Evolutionary conservation across 2,329 filamentous ascomycete genomes (phyloP).

Genomic region (Gaeumannomyces sp.): DNA sequence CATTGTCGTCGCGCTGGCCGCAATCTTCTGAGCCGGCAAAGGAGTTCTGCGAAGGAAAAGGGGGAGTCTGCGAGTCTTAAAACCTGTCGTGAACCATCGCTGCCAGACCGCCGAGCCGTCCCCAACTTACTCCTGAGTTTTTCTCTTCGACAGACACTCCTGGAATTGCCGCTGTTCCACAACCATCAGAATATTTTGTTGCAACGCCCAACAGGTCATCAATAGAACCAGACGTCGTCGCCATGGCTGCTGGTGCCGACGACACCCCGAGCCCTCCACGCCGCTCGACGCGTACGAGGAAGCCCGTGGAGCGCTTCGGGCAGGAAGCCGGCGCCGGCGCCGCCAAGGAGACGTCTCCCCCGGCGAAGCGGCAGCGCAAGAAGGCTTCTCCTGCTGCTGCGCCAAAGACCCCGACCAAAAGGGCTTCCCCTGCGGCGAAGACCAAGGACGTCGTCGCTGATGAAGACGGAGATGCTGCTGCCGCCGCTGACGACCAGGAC

Average conservation of each 20-base stretch:
- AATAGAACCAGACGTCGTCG: neutral
- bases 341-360: constrained; percentile 5
- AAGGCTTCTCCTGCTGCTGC: neutral
- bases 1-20: neutral
- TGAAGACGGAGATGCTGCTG: neutral
- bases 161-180: neutral
- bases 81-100: neutral
- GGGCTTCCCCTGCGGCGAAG: neutral
- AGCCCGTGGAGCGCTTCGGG: neutral
- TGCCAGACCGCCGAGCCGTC: neutral
- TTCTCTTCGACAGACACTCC: neutral
- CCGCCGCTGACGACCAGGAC: neutral
- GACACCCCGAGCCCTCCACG: neutral
- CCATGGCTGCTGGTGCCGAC: neutral
- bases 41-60: neutral
- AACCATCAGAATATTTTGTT: neutral
- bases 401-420: too few species aligned
- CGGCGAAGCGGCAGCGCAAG: constrained; percentile 10
- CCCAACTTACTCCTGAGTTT: neutral
- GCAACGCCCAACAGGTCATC: neutral
- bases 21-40: neutral
- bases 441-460: neutral
- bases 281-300: neutral
- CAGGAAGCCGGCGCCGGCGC: neutral
- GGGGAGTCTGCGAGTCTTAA: neutral